Percentiles rank a stretch among this genome's conserved stretches.
These are phyloP conservation scores for Closterium sp. DNA, from an alignment of 139 green algal genomes.

Conservation along the genomic window DNA sequence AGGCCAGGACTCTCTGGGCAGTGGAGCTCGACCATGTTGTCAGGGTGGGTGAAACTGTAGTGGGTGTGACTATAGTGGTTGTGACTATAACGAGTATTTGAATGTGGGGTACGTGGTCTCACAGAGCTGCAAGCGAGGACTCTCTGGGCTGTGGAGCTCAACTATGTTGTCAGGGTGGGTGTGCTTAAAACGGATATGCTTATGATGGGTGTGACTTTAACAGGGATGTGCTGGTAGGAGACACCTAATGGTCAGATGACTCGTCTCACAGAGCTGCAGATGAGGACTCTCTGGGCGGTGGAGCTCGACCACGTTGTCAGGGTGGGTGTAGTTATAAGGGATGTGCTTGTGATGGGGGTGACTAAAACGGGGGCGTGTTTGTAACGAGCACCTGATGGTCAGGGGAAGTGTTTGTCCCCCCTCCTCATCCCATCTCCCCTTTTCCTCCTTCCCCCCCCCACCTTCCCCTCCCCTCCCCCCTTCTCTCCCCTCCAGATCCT, in stretches of 20 bases:
- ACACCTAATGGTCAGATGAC: too few species aligned
- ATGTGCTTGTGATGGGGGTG: background rate
- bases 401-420: too few species aligned
- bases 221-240: too few species aligned
- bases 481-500: background rate
- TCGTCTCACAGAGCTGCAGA: background rate
- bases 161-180: background rate
- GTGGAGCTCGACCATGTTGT: background rate
- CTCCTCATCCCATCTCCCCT: too few species aligned
- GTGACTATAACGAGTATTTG: background rate
- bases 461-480: too few species aligned
- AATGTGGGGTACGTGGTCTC: too few species aligned
- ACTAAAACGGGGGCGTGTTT: too few species aligned
- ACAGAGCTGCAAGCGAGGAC: background rate
- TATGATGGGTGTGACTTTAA: background rate
- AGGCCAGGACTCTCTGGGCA: background rate
- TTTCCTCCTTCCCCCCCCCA: too few species aligned
- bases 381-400: too few species aligned
- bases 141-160: background rate
- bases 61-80: background rate
- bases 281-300: background rate
- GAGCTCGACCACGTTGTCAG: background rate
- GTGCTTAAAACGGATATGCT: background rate
- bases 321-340: background rate
- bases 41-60: background rate